Conservation (phyloP, 2,329 filamentous ascomycete genomes). For the Hypoxylon sp. region DNA sequence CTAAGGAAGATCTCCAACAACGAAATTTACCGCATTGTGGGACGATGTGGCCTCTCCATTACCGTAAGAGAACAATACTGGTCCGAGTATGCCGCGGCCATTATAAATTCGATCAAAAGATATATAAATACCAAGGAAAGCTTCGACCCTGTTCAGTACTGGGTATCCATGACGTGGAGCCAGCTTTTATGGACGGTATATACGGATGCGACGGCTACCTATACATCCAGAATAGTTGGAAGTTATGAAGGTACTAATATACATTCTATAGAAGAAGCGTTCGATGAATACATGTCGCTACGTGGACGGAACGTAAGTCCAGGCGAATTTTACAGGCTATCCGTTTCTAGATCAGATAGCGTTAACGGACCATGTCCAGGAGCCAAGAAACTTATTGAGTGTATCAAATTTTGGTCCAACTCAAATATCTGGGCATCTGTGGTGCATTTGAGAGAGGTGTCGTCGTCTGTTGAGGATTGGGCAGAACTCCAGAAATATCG, state of each 20-base stretch:
- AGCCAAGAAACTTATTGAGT: not conserved
- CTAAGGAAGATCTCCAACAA: not conserved
- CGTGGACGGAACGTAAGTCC: not conserved
- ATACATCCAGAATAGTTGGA: not conserved
- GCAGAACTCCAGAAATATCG: not conserved
- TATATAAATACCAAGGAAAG: no score
- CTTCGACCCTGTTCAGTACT: not conserved
- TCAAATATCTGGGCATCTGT: not conserved
- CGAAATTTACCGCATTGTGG: not conserved
- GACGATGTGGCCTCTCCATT: not conserved
- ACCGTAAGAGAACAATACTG: not conserved
- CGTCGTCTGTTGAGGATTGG: no score
- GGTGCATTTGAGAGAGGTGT: no score
- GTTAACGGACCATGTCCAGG: not conserved
- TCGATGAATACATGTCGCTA: not conserved
- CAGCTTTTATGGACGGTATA: not conserved
- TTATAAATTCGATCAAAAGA: no score
- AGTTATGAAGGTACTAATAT: not conserved
- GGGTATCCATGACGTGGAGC: not conserved
- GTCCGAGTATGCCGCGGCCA: no score
- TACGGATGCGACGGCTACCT: not conserved
- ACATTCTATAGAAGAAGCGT: not conserved
- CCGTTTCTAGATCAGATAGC: not conserved
- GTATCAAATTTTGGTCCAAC: constrained; percentile 2
- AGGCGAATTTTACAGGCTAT: not conserved